Base-by-base conservation (phyloP, 2,329 filamentous ascomycete genomes). In the Fusarium illudens region DNA sequence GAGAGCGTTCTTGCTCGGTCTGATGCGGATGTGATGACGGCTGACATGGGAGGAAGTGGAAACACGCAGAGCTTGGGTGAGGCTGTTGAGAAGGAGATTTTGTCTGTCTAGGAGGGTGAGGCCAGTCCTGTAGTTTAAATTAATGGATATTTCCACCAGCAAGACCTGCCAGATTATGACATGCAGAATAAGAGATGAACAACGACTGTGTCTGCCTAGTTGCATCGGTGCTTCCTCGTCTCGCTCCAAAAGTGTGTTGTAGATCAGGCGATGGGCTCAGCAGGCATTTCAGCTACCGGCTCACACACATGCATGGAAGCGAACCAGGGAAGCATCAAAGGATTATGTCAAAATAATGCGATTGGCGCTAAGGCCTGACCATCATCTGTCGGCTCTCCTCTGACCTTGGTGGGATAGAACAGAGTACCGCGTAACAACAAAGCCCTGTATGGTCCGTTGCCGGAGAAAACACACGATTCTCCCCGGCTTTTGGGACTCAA, bases 1-100 rank as follows among this genome's bases (percentile, higher is more conserved):
- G 90, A 92, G 72, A 82, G 84, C 60, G 90, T 90, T 1, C 85
- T 91, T 12, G 84, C 84, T 64, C 84, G 73, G 55, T 59, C 80
- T 51, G 62, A 80, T 44, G 42, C 61, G 7, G 37, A 58, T 0
- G 64, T 78, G 6, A 68, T 75, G 30, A 80, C 78, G 1, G 75
- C 73, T 2, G 76, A 78, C 37, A 66, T 79, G 36, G 76, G 75
- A 4, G 76, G 77, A 0, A 60, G 62, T 4, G 76, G 75, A 3
- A 76, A 34, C 6, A 78, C 75, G 0, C 39, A 64, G 27, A 62
- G 51, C 0, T 33, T 73, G 7, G 71, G 71, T 2, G 65, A 73
- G 3, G 71, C 71, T 5, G 62, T 73, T 9, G 68, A 73, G 37
- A 51, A 57, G 44, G 68, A 63, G 15, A 70, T 71, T 15, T 4